Evolutionary conservation across 75 land plant species (phyloP).

Genomic region (Sequoiadendron giganteum): DNA sequence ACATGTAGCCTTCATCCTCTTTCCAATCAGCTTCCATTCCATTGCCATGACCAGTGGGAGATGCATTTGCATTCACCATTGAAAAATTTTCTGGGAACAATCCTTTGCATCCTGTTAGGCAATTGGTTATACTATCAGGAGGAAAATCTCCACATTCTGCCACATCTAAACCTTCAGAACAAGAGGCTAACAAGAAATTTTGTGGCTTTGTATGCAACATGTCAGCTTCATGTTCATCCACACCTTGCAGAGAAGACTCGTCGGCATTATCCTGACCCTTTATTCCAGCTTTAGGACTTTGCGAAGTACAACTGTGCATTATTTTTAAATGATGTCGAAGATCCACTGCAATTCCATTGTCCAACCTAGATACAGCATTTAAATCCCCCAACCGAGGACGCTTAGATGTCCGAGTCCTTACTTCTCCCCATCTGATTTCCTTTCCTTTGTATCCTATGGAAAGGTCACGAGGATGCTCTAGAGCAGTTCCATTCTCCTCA

Average conservation of each 20-base stretch:
- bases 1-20: constrained; percentile 12
- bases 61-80: neutral
- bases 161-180: neutral
- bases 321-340: neutral
- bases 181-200: neutral
- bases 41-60: constrained; percentile 12
- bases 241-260: neutral
- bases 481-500: neutral
- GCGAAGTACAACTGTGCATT: neutral
- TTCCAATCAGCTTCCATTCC: constrained; percentile 2
- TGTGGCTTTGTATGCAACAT: neutral
- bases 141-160: neutral
- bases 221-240: constrained; percentile 6
- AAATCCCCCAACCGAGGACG: constrained; percentile 34
- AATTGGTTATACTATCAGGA: neutral
- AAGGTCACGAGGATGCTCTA: constrained; percentile 20
- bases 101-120: neutral
- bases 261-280: neutral
- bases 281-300: neutral
- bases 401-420: constrained; percentile 52
- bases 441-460: constrained; percentile 19
- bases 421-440: constrained; percentile 58
- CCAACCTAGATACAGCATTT: neutral
- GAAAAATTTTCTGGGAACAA: neutral
- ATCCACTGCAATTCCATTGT: neutral